Evolutionary conservation across 305 asterid genomes (phyloP).

Genomic region (Solanum hybrid): DNA sequence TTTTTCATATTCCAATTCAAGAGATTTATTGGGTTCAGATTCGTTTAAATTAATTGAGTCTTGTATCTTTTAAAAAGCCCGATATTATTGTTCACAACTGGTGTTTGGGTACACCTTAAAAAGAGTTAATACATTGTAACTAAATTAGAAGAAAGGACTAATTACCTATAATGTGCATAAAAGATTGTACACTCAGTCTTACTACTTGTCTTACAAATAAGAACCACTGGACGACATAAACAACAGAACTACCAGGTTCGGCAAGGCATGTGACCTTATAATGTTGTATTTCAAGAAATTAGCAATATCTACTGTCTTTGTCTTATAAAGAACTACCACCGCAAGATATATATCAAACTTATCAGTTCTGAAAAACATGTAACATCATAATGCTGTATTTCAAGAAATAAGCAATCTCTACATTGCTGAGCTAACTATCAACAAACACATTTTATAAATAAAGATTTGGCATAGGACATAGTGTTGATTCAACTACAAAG

Average conservation of each 20-base stretch:
- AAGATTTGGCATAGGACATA: not conserved
- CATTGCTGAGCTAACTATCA: not conserved
- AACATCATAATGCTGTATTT: not conserved
- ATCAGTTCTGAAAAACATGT: not conserved
- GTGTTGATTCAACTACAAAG: not conserved
- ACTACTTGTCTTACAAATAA: not conserved
- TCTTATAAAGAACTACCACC: not conserved
- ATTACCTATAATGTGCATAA: not conserved
- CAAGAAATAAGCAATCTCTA: not conserved
- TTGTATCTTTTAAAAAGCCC: not conserved
- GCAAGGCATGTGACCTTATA: not conserved
- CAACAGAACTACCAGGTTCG: not conserved
- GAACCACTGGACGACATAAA: not conserved
- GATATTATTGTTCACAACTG: not conserved
- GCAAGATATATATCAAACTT: not conserved
- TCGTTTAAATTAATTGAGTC: not conserved
- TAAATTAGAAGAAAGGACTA: not conserved
- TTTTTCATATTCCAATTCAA: not conserved
- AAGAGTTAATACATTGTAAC: not conserved
- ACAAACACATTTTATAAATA: not conserved
- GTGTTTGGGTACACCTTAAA: not conserved
- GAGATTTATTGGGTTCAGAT: not conserved
- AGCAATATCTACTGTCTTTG: not conserved
- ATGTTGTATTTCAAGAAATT: not conserved
- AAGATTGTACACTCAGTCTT: not conserved